Evolutionary conservation across 78 protist species (phyloP), one percentile per base, ranked within the genome.

Genomic region (Dictyostelium citrinum): DNA sequence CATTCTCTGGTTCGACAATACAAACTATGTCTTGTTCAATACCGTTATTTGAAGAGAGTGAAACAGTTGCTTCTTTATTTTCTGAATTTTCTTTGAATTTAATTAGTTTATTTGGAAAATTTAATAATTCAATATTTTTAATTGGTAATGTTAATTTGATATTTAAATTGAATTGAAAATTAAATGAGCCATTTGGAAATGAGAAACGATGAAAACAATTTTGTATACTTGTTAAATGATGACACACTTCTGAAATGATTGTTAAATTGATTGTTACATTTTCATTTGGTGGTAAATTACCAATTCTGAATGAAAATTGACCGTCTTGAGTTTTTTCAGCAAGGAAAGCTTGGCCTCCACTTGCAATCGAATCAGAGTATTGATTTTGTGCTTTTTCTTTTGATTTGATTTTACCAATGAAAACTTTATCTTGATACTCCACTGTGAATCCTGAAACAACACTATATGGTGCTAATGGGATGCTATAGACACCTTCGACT

Each of bases 221-320:
- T 6, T 84, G 91, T 17, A 84, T 41, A 35, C 22, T 35, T 10
- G 58, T 20, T 8, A 33, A n/a, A 37, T 84, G 82, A 2, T 12
- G 24, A 31, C 91, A 81, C 33, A 98, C 91, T 35, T 94, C 98
- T 3, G 95, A 71, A 5, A 95, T 71, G 43, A 95, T 94, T 37
- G 93, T 95, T 51, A 97, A 81, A 22, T 12, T 2, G 17, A 97
- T 45, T 17, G 58, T 8, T 2, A 93, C 93, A n/a, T 1, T 5
- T 39, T 49, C 51, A 39, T 33, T 24, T 14, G 96, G 93, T 16
- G 93, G 97, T 35, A 98, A 45, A 76, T 95, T 95, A 72, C 99
- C 99, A 14, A 98, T 76, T 64, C 37, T 27, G 20, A 72, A 64
- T 27, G 31, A 27, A 24, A 86, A 86, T 9, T 51, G 20, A 12